Base-by-base conservation (phyloP, 495 filamentous ascomycete genomes). In the Penicillium longicatenatum region DNA sequence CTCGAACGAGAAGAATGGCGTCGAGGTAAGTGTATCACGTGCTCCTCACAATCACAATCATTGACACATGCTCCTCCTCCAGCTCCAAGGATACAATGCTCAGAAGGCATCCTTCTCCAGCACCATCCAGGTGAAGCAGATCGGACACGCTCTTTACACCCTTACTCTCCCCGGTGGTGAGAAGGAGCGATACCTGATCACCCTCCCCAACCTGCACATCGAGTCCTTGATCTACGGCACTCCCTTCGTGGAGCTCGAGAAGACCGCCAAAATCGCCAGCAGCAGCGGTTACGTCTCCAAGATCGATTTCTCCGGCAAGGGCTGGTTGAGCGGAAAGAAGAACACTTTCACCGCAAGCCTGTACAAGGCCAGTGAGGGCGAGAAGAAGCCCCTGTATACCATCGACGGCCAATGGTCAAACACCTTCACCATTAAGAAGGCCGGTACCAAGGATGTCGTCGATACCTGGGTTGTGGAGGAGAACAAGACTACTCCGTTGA, bases 31-130 rank as follows among this genome's bases (percentile, higher is more conserved):
- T 69, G 42, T 17, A 37, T 29, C 30, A 16, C 35, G 19, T 24
- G 35, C 22, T 12, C 4, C 43, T 21, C 19, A 21, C 19, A 47
- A 20, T n/a, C 22, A 54, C 48, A 60, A 35, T 11, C 3, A 35
- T 26, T 37, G 17, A 54, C 16, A 29, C 11, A 24, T 4, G 16
- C 21, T 22, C 24, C 20, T 19, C 24, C 30, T 20, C 24, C 60
- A 89, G 75, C 81, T 98, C 4, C 86, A 96, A 81, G 94, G 95
- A 55, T 97, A 97, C 76, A 97, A 97, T 63, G 95, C 90, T n/a
- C 95, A 97, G 67, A 98, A 97, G 71, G 94, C 92, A 7, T 92
- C 88, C 21, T 97, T 98, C 70, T 89, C 88, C 30, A 87, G 88
- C 58, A 95, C 93, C 11, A 97, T 98, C 72, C 86, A 93, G 62